phyloP scores from a whole-genome alignment of 495 filamentous ascomycete species.

The Neurospora pannonica region DNA sequence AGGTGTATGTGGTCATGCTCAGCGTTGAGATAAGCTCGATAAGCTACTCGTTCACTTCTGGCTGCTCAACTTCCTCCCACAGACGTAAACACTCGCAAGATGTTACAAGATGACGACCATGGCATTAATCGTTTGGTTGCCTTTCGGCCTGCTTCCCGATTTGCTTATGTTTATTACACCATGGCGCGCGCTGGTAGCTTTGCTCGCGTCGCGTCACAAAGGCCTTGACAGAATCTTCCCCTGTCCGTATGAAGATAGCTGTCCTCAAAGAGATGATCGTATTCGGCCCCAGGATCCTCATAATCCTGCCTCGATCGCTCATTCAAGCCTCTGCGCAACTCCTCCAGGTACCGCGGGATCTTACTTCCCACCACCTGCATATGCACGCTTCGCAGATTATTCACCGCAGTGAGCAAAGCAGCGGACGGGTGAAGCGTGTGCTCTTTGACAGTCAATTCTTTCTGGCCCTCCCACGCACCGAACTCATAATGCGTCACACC shows the following conservation, averaged over 20 bases:
- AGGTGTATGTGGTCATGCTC: not conserved
- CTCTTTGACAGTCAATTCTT: too few relatives aligned
- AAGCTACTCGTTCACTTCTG: not conserved
- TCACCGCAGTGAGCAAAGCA: too few relatives aligned
- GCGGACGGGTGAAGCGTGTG: too few relatives aligned
- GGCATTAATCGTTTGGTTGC: not conserved
- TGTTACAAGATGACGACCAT: too few relatives aligned
- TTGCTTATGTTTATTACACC: not conserved
- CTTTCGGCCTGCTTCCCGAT: not conserved
- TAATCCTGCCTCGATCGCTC: not conserved
- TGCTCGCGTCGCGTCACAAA: too few relatives aligned
- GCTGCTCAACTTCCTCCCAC: not conserved
- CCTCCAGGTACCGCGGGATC: conserved; percentile 12
- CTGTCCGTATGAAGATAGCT: too few relatives aligned
- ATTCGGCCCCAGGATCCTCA: not conserved
- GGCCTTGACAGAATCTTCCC: too few relatives aligned
- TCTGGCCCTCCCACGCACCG: too few relatives aligned
- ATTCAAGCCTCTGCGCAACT: not conserved
- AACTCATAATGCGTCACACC: too few relatives aligned
- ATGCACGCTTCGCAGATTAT: too few relatives aligned
- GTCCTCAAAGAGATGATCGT: not conserved
- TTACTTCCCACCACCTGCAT: conserved; percentile 4
- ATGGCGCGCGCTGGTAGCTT: not conserved
- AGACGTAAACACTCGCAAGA: too few relatives aligned
- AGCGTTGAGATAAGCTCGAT: not conserved